phyloP scores from a whole-genome alignment of 2,329 filamentous ascomycete genomes.

The Myriosclerotinia scirpicola region DNA sequence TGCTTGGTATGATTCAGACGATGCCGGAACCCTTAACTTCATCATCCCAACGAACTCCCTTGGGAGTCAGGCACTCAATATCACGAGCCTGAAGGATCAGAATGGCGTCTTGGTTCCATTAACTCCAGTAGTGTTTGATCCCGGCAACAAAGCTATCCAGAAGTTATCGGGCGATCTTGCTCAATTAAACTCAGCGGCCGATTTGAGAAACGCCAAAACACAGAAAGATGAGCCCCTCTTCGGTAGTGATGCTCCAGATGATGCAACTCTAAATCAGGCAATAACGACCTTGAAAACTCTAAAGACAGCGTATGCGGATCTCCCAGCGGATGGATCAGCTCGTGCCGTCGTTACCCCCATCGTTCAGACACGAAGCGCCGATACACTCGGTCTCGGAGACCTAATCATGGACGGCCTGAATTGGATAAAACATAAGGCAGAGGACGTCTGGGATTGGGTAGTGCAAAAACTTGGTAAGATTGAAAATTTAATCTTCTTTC shows the following conservation, averaged over 20 bases:
- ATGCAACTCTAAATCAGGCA: background rate
- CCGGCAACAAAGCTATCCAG: background rate
- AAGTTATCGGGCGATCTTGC: background rate
- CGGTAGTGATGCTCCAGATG: constrained; percentile 2
- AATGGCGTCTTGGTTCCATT: background rate
- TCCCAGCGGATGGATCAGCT: background rate
- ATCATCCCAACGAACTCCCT: constrained; percentile 2
- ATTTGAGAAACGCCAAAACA: background rate
- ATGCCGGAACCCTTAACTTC: background rate
- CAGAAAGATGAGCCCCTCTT: background rate
- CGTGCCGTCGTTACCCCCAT: background rate
- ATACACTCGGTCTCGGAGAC: background rate
- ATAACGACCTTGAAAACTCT: background rate
- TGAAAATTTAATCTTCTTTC: background rate
- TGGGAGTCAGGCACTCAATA: background rate
- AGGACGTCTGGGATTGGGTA: background rate
- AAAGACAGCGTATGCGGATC: constrained; percentile 1
- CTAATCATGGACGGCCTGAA: background rate
- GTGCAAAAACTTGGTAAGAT: background rate
- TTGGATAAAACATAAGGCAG: background rate
- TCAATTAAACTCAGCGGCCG: background rate
- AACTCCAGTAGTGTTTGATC: background rate
- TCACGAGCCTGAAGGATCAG: constrained; percentile 4
- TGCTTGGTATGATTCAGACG: background rate
- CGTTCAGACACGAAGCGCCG: background rate